Conservation (phyloP, 345 rosid species). For the Dipteronia dyeriana region DNA sequence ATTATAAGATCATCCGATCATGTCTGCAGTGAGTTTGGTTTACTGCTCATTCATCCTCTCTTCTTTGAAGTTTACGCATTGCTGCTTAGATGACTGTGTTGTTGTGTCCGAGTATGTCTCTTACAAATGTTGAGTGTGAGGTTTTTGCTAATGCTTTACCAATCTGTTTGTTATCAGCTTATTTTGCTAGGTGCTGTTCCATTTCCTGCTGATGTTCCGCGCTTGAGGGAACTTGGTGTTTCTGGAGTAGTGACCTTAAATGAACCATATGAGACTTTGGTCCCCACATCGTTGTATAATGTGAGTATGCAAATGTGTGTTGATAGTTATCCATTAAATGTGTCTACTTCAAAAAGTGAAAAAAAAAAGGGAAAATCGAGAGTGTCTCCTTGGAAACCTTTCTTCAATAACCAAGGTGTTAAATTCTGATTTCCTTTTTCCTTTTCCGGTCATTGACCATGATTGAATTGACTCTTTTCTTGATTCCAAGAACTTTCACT, state of each 20-base stretch:
- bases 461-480: neutral
- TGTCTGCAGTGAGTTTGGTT: too few species aligned
- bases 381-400: neutral
- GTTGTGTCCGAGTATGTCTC: too few species aligned
- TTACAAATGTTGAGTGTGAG: neutral
- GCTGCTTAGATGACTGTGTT: too few species aligned
- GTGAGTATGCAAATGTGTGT: constrained; percentile 26
- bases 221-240: constrained; percentile 52
- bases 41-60: too few species aligned
- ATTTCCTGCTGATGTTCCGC: constrained; percentile 48
- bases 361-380: neutral
- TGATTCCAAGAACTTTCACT: neutral
- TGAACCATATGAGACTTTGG: constrained; percentile 60
- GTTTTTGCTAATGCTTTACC: neutral
- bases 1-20: too few species aligned
- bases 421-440: neutral
- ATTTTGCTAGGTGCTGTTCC: constrained; percentile 55
- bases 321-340: neutral
- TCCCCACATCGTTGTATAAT: constrained; percentile 47
- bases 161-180: constrained; percentile 27
- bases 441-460: neutral
- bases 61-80: too few species aligned
- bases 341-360: neutral
- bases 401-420: neutral
- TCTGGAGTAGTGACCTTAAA: constrained; percentile 52